Conservation (phyloP, 192 early-diverging fungal genomes). For the Diversispora epigaea region DNA sequence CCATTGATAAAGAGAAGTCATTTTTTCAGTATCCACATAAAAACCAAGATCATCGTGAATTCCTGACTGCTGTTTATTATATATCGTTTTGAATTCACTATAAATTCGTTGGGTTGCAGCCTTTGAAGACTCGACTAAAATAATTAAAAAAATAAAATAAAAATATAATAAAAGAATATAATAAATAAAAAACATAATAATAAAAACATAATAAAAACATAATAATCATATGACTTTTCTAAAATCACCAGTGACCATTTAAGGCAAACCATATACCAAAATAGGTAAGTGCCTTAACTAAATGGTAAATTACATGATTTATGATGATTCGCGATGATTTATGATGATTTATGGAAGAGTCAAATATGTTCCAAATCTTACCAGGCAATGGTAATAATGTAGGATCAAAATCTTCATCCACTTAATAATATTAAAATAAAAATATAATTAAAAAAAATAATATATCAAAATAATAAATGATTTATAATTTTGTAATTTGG, state of each 20-base stretch:
- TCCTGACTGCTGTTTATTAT: constrained; percentile 10
- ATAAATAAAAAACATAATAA: not conserved
- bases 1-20: constrained; percentile 38
- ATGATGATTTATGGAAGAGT: no score
- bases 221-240: no score
- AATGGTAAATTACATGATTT: no score
- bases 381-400: constrained; percentile 33
- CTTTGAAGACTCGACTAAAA: constrained; percentile 29
- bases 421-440: not conserved
- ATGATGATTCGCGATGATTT: no score
- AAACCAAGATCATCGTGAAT: constrained; percentile 27
- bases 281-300: no score
- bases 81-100: constrained; percentile 26
- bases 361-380: not conserved
- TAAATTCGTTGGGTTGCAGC: constrained; percentile 34
- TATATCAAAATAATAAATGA: no score
- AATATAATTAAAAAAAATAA: no score
- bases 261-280: no score
- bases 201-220: no score
- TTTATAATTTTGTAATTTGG: no score
- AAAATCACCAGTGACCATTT: no score
- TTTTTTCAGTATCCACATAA: constrained; percentile 16
- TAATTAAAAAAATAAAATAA: not conserved
- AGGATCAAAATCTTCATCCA: constrained; percentile 31
- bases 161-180: not conserved